Conservation (phyloP, 805 yeast genomes). For the Jamesozyma jinghongensis region DNA sequence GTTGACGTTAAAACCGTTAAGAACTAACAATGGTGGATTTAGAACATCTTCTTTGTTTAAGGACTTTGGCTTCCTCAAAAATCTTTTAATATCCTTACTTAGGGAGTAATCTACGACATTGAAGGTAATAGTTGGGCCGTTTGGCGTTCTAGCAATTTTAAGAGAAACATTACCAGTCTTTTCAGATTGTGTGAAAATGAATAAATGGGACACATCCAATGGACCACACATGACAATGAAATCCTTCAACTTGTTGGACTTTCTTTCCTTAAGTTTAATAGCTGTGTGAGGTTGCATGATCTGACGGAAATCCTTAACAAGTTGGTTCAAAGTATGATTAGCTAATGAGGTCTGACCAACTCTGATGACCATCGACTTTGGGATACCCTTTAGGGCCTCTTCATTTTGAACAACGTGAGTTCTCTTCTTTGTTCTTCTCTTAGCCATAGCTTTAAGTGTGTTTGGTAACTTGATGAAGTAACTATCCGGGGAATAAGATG, state of each 20-base stretch:
- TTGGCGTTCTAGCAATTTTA: slow-evolving; percentile 77
- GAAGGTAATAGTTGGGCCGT: slow-evolving; percentile 91
- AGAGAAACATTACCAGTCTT: slow-evolving; percentile 71
- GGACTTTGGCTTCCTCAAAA: slow-evolving; percentile 72
- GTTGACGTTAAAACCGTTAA: slow-evolving; percentile 66
- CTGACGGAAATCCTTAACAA: slow-evolving; percentile 78
- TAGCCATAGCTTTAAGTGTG: slow-evolving; percentile 39
- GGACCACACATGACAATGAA: slow-evolving; percentile 99
- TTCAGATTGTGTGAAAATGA: slow-evolving; percentile 77
- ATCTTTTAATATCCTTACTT: slow-evolving; percentile 65
- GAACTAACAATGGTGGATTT: slow-evolving; percentile 81
- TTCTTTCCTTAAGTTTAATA: slow-evolving; percentile 74
- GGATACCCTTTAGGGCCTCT: slow-evolving; percentile 67
- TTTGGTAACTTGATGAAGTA: too few species aligned
- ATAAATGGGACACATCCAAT: slow-evolving; percentile 79
- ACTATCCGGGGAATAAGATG: too few species aligned
- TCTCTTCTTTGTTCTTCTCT: slow-evolving; percentile 66
- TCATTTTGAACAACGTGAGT: slow-evolving; percentile 62
- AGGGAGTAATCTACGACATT: slow-evolving; percentile 68
- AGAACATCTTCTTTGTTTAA: slow-evolving; percentile 57
- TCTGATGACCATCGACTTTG: slow-evolving; percentile 89
- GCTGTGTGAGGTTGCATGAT: slow-evolving; percentile 98
- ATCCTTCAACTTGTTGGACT: slow-evolving; percentile 79
- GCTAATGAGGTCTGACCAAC: slow-evolving; percentile 48
- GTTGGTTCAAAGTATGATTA: slow-evolving; percentile 73